Evolutionary conservation across 1,284 basidiomycete species (phyloP), one percentile per base, ranked within the genome.

Genomic region (Thecaphora thlaspeos): DNA sequence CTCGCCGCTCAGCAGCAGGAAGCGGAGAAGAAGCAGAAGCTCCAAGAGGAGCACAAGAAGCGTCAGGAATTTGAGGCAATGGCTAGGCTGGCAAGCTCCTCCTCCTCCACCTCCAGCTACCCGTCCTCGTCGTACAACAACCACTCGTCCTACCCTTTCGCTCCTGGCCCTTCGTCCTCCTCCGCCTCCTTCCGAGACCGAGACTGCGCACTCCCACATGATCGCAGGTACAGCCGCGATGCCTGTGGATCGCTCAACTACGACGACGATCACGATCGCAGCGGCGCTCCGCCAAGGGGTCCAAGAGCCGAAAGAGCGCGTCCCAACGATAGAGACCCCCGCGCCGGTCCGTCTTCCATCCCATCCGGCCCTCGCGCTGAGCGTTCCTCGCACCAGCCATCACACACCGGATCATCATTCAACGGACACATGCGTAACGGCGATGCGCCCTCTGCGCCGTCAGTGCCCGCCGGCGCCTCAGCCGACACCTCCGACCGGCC

Each of bases 61-160:
- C 81, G 89, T 37, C 85, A 88, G 51, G 76, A 73, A 9, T 81
- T 94, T 10, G 91, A 96, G 76, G 79, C 82, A 17, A 85, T 87
- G 39, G 66, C 61, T 36, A 49, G 54, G 3, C 41, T 49, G 7
- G 47, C 67, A 28, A 37, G 60, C 14, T 30, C 46, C 28, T 26
- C 42, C 45, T 21, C 39, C 45, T 41, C 49, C 34, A 21, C 48
- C 46, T 38, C 24, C 43, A 24, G 26, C 26, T 19, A 14, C 48
- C 17, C 37, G 39, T 4, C 32, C 45, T 8, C 15, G 24, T 26
- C n/a, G 10, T 38, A 36, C 43, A 24, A 36, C 26, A 19, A 14
- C 48, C 17, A 37, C 43, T 4, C 32, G 41, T 8, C 15, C 38
- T 26, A 19, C 30, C 17, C 43, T 53, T 46, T 37, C 24, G 15